Percentiles rank a stretch among this genome's conserved stretches.
Conservation (phyloP, 1,284 basidiomycete species). For the Phylloboletellus chloephorus region DNA sequence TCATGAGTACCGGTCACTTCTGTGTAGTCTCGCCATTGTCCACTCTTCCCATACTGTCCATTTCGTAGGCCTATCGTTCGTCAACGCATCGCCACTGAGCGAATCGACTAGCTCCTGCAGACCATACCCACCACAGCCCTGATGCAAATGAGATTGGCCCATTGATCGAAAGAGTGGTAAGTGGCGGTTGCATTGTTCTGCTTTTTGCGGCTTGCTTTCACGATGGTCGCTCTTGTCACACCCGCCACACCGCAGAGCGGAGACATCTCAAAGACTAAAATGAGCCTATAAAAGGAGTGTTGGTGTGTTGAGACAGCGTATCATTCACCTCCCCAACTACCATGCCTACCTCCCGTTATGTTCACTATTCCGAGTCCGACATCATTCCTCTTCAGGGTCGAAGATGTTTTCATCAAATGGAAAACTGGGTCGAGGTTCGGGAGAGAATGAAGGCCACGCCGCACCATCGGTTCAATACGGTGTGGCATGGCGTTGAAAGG, state of each 20-base stretch:
- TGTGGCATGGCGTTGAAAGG: slow-evolving; percentile 1
- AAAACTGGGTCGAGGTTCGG: neutral
- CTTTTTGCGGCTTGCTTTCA: slow-evolving; percentile 9
- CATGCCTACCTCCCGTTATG: slow-evolving; percentile 4
- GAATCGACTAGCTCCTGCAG: slow-evolving; percentile 1
- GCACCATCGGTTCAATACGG: slow-evolving; percentile 1
- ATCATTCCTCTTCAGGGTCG: neutral
- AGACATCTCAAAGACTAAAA: slow-evolving; percentile 7
- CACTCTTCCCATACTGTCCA: slow-evolving; percentile 1
- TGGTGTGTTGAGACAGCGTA: neutral
- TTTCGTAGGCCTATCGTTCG: slow-evolving; percentile 3
- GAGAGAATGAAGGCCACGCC: neutral
- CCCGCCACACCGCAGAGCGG: slow-evolving; percentile 3
- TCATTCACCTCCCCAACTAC: neutral
- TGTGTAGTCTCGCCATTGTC: slow-evolving; percentile 8
- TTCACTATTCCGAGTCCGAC: slow-evolving; percentile 8
- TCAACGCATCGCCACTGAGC: neutral
- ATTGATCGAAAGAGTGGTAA: slow-evolving; percentile 2
- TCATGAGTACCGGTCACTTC: neutral
- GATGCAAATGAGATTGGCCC: slow-evolving; percentile 2
- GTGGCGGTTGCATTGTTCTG: slow-evolving; percentile 8
- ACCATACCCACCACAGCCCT: neutral
- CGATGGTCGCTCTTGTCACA: slow-evolving; percentile 9
- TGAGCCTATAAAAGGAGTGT: slow-evolving; percentile 12
- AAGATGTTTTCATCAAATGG: no score